These are phyloP conservation scores for Aquilaria malaccensis DNA, from an alignment of 345 rosid genomes.

Conservation along the genomic window DNA sequence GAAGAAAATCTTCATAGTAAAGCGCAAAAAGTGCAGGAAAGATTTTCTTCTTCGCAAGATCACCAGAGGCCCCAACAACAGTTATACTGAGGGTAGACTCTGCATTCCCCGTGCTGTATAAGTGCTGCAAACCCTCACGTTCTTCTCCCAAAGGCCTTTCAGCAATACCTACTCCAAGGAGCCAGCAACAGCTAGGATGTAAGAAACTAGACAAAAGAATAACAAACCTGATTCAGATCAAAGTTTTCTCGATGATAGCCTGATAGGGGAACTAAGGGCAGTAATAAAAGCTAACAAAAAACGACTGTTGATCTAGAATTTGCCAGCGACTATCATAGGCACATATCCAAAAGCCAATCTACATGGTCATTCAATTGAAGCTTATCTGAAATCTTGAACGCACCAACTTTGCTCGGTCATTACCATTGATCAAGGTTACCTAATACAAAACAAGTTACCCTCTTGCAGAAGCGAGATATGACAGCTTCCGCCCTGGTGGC, in stretches of 20 bases:
- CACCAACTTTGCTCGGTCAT: no score
- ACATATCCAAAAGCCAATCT: no score
- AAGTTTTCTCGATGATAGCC: neutral
- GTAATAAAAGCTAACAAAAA: no score
- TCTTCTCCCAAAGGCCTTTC: conserved; percentile 35
- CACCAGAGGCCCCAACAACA: conserved; percentile 94
- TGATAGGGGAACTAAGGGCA: no score
- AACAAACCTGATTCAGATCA: neutral
- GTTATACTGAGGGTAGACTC: conserved; percentile 68
- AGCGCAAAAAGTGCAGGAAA: conserved; percentile 94
- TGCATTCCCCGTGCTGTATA: conserved; percentile 21
- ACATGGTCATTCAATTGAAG: no score
- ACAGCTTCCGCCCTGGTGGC: no score
- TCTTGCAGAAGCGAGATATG: no score
- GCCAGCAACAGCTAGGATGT: conserved; percentile 1
- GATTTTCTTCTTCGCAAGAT: conserved; percentile 88
- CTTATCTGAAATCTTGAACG: no score
- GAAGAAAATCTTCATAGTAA: conserved; percentile 74
- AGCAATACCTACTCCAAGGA: conserved; percentile 27
- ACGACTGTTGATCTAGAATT: no score
- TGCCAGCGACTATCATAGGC: no score
- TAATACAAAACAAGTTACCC: no score
- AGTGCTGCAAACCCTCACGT: conserved; percentile 16
- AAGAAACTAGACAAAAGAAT: conserved; percentile 4
- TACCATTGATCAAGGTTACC: no score